These are phyloP conservation scores for Decorospora gaudefroyi DNA, from an alignment of 2,329 filamentous ascomycete species.

Conservation along the genomic window DNA sequence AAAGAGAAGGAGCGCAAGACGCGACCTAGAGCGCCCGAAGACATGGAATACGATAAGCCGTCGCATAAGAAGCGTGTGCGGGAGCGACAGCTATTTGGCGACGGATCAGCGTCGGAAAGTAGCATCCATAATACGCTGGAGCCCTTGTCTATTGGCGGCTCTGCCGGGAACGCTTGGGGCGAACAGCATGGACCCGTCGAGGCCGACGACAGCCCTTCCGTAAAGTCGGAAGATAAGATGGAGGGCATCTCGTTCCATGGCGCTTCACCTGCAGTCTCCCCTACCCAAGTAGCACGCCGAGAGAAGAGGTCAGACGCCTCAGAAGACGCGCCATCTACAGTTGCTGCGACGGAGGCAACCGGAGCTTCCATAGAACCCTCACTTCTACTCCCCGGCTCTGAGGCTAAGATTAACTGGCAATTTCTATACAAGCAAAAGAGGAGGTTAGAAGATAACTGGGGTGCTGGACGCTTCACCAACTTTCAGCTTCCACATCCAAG, in stretches of 20 bases:
- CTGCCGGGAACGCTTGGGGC: conserved; percentile 45
- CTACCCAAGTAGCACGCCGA: conserved; percentile 21
- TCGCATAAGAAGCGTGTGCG: conserved; percentile 59
- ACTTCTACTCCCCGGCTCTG: conserved; percentile 43
- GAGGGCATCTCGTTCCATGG: conserved; percentile 44
- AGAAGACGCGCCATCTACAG: conserved; percentile 15
- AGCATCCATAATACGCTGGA: conserved; percentile 29
- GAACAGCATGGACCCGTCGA: conserved; percentile 56
- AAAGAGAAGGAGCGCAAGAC: conserved; percentile 52
- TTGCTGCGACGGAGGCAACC: neutral
- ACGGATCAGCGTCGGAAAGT: conserved; percentile 31
- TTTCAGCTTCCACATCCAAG: conserved; percentile 89
- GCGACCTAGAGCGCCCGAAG: conserved; percentile 52
- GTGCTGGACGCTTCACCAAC: conserved; percentile 76
- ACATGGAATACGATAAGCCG: conserved; percentile 56
- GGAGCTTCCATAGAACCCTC: conserved; percentile 38
- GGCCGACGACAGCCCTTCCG: conserved; percentile 47
- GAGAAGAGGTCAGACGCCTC: conserved; percentile 22
- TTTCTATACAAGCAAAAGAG: conserved; percentile 88
- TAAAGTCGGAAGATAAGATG: conserved; percentile 44
- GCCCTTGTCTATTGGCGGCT: conserved; percentile 25
- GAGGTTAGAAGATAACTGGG: conserved; percentile 88
- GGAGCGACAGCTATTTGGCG: conserved; percentile 51
- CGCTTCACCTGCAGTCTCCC: conserved; percentile 22
- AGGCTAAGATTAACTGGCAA: conserved; percentile 82